Evolutionary conservation across 768 basidiomycete genomes (phyloP).

Genomic region (Leccinum broughii): DNA sequence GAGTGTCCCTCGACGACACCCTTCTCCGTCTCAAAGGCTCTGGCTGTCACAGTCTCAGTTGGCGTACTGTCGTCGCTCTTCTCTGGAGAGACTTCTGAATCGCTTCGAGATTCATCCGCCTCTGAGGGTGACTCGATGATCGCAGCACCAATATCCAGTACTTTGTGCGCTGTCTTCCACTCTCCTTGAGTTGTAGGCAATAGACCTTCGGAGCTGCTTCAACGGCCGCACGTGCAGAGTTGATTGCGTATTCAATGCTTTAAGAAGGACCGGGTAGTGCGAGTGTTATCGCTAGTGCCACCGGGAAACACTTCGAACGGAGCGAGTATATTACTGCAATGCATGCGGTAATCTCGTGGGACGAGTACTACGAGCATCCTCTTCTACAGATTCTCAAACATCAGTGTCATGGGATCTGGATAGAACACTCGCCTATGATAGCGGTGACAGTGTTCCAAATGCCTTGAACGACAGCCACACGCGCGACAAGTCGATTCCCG

Average conservation of each 20-base stretch:
- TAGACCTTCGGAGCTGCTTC: slow-evolving; percentile 70
- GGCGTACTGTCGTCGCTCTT: not conserved
- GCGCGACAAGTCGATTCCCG: slow-evolving; percentile 56
- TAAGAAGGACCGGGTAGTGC: slow-evolving; percentile 52
- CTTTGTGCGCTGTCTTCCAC: slow-evolving; percentile 41
- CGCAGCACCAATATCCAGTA: too few relatives aligned
- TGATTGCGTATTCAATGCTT: slow-evolving; percentile 66
- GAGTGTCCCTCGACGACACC: not conserved
- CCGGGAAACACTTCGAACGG: too few relatives aligned
- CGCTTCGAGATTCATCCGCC: too few relatives aligned
- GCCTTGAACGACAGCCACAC: slow-evolving; percentile 68
- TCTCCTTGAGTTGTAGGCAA: slow-evolving; percentile 77
- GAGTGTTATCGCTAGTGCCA: too few relatives aligned
- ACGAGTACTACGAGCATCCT: slow-evolving; percentile 58
- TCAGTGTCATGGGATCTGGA: not conserved
- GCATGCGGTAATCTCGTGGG: slow-evolving; percentile 58
- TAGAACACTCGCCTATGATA: slow-evolving; percentile 51
- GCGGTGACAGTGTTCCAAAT: slow-evolving; percentile 72
- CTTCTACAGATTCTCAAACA: slow-evolving; percentile 45
- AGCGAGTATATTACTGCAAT: slow-evolving; percentile 51
- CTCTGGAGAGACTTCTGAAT: too few relatives aligned
- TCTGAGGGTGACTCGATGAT: too few relatives aligned
- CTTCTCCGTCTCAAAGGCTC: slow-evolving; percentile 19
- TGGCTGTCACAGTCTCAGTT: not conserved
- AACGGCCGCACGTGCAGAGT: slow-evolving; percentile 68